Evolutionary conservation across 306 rosid genomes (phyloP), one percentile per base, ranked within the genome.

Genomic region (Prinsepia uniflora): DNA sequence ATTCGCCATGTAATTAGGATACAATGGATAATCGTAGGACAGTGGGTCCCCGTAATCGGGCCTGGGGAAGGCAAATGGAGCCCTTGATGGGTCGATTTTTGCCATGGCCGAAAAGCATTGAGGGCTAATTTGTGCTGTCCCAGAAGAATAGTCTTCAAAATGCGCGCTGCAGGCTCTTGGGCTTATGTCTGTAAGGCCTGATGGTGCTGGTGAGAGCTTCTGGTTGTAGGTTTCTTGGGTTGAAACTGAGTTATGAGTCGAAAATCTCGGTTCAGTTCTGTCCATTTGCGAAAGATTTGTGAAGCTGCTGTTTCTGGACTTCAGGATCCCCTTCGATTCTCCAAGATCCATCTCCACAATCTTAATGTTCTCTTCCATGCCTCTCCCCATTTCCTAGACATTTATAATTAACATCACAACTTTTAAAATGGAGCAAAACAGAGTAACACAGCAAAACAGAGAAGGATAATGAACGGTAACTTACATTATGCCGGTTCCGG

Each of bases 1-100:
- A 56, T 94, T 94, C 14, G 99, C 91, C 99, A 94, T 94, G 85
- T 94, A 94, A 72, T 79, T 90, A 55, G 99, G 98, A 69, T 65
- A 90, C 53, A 88, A 41, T 40, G 86, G 95, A 68, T 79, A 78
- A 70, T 89, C 96, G 70, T 84, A 84, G 62, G 88, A 80, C 79
- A 85, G 48, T 0, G 90, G 41, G 54, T 87, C 96, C 24, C 79
- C 87, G 68, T 80, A 80, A 34, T 84, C 81, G 49, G 96, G 87
- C 73, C 75, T 60, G 8, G 93, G 90, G 20, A 92, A 92, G 11
- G 87, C 76, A 17, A 86, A 92, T 2, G 86, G 90, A 20, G 77
- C 75, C 44, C 81, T 81, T 20, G 89, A 71, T 11, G 82, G 79
- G 3, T 85, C 94, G 0, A 79, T 56, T 83, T 75, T 84, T 34